Evolutionary conservation across 306 rosid genomes (phyloP), one percentile per base, ranked within the genome.

Genomic region (Medicago arabica): DNA sequence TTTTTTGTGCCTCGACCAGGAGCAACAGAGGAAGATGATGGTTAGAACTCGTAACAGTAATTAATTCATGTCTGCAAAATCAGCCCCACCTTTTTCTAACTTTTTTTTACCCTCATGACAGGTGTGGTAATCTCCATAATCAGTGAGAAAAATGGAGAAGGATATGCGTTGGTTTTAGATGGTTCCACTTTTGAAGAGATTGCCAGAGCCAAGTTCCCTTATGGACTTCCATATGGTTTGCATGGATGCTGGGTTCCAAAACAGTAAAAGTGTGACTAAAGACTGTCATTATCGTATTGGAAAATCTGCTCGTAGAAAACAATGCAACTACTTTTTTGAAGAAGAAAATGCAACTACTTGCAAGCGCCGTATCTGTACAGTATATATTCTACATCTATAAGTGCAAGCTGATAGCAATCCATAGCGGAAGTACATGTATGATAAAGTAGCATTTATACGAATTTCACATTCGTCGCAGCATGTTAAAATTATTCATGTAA

Each of bases 171-270:
- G 69, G 5, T 95, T 49, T 85, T 95, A 57, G 97, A 95, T 79
- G 99, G 96, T 64, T 85, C 89, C 23, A 87, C 79, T 39, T 95
- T 95, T 62, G 78, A 88, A 84, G 99, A 95, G 89, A 82, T 95
- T 66, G 99, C 99, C 21, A 85, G 97, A 67, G 99, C 99, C 15
- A 89, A 90, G 75, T 90, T 92, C 88, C 99, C 99, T 58, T 88
- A 89, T 63, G 97, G 92, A 54, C 94, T 94, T 78, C 97, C 97
- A 19, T 92, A 94, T 66, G 98, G 98, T 0, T 83, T 94, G 79
- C 98, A 94, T 80, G 98, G 98, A 63, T 94, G 98, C 81, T 94
- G 98, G 98, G 86, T 94, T 80, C 96, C 98, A 31, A 84, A 74
- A 28, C 34, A 75, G 44, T 86, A 71, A 75, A 36, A 61, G 12